Evolutionary conservation across 2,329 filamentous ascomycete genomes (phyloP), one percentile per base, ranked within the genome.

Genomic region (Curvularia sp.): DNA sequence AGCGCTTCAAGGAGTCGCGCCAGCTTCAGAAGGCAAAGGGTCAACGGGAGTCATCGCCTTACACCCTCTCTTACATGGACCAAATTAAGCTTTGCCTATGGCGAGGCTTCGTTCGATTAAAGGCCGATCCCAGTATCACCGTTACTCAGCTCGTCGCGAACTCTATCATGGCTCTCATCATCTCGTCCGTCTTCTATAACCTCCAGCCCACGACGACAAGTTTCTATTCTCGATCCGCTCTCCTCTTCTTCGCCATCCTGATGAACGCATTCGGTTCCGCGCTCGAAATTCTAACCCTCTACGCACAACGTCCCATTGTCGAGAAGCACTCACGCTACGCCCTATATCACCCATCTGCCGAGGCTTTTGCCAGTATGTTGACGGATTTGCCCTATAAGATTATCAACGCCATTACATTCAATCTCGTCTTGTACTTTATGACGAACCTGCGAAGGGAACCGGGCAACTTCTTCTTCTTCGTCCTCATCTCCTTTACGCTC

Each of bases 291-390:
- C 78, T 95, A 33, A 93, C 91, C 0, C 84, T 97, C 4, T 97
- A 95, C 73, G 86, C 91, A 2, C 93, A 97, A 84, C 89, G 93
- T 38, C 90, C 91, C 1, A 96, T 97, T 68, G 92, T 97, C 60
- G 92, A 97, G 74, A 97, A 97, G 75, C 93, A 97, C 68, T 81
- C 84, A 55, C 87, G 90, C 57, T 97, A 96, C 74, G 92, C 93
- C 18, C 83, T 97, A 18, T 96, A 97, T 70, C 93, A 96, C 70
- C 92, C 93, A 0, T 93, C 90, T 9, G 90, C 92, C 15, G 93
- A 97, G 82, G 91, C 92, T n/a, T 84, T 92, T 58, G 87, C 91
- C 0, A 95, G 91, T 9, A 95, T 96, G 89, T 78, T 97, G 30
- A 89, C 86, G 62, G 93, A 97, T 68, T 79, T 96, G 78, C 93